Evolutionary conservation across 148 eudicot genomes (phyloP), one percentile per base, ranked within the genome.

Genomic region (Rhododendron mucronatum): DNA sequence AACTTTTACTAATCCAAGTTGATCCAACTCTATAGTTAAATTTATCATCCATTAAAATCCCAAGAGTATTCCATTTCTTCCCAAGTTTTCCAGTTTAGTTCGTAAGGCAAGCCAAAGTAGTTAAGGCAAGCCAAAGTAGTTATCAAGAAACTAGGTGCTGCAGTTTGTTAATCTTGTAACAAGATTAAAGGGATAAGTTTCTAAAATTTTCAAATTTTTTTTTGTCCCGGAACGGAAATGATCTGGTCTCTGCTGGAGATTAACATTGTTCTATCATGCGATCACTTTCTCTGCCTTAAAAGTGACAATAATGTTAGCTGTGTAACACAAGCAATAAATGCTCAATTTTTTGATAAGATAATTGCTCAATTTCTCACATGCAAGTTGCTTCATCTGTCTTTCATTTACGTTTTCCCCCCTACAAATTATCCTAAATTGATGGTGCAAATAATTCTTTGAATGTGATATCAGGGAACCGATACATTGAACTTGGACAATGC

Each of bases 391-490:
- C n/a, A 37, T 39, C 80, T 14, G 1, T 73, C 37, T 76, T 76
- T 5, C 74, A 37, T 45, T 67, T 67, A 20, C 74, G 26, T 71
- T 47, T 47, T 47, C 7, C 21, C 0, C 57, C 48, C 55, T 71
- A 13, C 33, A 30, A 69, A 14, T 14, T 47, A 28, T 26, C 14
- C 39, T n/a, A 69, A 13, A 28, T 73, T 39, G 55, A 28, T 65
- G 55, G 9, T 28, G 33, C 65, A 16, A 67, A 23, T 44, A 53
- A n/a, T 44, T 41, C 45, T 83, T 48, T 51, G 5, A 11, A 12
- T 78, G 63, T 83, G 39, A 78, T 69, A 82, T 51, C 92, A 96
- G 99, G 99, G 98, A 59, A 85, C 94, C 48, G 96, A 91, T 84
- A 89, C 93, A 67, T 83, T 92, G 2, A 91, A 91, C 23, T 86